Percentiles rank a stretch among this genome's conserved stretches.
phyloP scores from a whole-genome alignment of 768 basidiomycete genomes.

The Melanogaster broomeanus region DNA sequence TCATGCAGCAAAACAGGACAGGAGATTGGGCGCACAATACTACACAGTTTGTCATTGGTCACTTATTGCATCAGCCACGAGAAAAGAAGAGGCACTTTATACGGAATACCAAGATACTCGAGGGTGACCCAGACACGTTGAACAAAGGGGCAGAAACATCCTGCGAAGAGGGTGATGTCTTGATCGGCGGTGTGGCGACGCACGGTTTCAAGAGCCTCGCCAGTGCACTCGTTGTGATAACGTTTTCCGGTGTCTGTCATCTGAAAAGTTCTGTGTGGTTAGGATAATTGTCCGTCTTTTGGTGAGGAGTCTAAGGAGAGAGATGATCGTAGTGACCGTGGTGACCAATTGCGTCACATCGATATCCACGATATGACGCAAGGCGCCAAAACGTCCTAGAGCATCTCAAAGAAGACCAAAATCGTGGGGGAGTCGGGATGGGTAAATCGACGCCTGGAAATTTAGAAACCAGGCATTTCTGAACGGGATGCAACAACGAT shows the following conservation, averaged over 20 bases:
- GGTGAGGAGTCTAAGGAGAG: too few relatives aligned
- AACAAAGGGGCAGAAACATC: conserved; percentile 82
- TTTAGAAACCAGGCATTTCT: too few relatives aligned
- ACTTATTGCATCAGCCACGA: background rate
- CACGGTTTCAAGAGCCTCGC: conserved; percentile 57
- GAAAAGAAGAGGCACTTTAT: conserved; percentile 51
- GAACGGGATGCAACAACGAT: too few relatives aligned
- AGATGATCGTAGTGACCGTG: too few relatives aligned
- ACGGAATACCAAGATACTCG: conserved; percentile 69
- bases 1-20: background rate
- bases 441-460: too few relatives aligned
- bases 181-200: conserved; percentile 45
- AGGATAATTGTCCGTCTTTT: background rate
- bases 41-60: conserved; percentile 7
- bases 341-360: too few relatives aligned
- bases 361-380: too few relatives aligned
- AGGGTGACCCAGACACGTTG: conserved; percentile 79
- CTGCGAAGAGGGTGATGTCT: conserved; percentile 67
- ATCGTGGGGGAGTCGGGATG: too few relatives aligned
- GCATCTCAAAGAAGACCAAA: too few relatives aligned
- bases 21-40: conserved; percentile 39
- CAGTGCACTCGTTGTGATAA: conserved; percentile 46
- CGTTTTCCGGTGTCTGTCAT: conserved; percentile 39
- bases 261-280: background rate
- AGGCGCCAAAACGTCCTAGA: too few relatives aligned